Evolutionary conservation across 257 asterid species (phyloP), one percentile per base, ranked within the genome.

Genomic region (Perilla frutescens): DNA sequence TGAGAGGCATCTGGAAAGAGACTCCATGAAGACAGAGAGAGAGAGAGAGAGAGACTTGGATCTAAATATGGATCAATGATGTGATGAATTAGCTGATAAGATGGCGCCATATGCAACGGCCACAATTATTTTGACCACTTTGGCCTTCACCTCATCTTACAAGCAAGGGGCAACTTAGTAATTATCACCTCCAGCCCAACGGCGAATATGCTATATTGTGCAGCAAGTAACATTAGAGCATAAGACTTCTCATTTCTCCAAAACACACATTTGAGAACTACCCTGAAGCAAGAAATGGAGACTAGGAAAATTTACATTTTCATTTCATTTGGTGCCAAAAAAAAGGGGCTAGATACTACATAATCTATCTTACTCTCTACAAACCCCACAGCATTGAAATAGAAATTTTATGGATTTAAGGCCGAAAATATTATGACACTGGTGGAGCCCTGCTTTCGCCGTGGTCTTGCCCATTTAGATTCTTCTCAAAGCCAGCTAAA

Each of bases 1-100:
- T 12, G 95, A 82, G 83, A 85, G 80, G 84, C 79, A 83, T 78
- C 70, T 48, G 79, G 89, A 89, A 15, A 89, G 81, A 76, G 94
- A 82, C 90, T 87, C 97, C 98, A 93, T 91, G 55, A 45, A 14
- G 44, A 29, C 14, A n/a, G 48, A 14, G 54, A 5, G 44, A 11
- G 34, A 37, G 41, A 50, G 55, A 60, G 63, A 10, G 71, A 37
- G 15, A 20, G 26, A 20, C 11, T 62, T 11, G 31, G 73, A 59
- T 62, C 7, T 44, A 9, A 31, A 6, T 4, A 34, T 36, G 78
- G 83, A 59, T 71, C 9, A 61, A 62, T 55, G 20, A 48, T 3
- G 13, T 15, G 32, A 47, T 62, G 70, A 50, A 55, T 9, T 34
- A 57, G 82, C 59, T 66, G 85, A 85, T 74, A 82, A 78, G 86